These are phyloP conservation scores for Tephrocybe sp. DNA, from an alignment of 768 basidiomycete genomes.

Conservation along the genomic window DNA sequence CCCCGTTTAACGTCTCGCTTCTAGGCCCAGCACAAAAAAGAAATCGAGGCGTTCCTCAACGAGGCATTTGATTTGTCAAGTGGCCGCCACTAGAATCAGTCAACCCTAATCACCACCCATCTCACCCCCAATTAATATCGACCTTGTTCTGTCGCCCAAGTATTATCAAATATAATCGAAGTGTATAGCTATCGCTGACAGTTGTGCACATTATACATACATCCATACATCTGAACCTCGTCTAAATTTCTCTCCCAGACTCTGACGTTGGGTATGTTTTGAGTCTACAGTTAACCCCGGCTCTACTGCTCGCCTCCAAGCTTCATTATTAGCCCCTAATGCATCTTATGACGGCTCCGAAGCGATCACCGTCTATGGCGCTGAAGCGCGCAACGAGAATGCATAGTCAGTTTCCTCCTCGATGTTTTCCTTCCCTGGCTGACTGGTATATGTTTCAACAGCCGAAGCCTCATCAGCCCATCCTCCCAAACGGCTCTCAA, in stretches of 20 bases:
- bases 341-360: constrained; percentile 43
- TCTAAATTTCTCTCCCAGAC: too few relatives aligned
- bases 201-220: too few relatives aligned
- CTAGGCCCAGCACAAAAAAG: constrained; percentile 84
- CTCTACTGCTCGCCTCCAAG: constrained; percentile 33
- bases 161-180: too few relatives aligned
- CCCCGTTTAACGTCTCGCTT: constrained; percentile 6
- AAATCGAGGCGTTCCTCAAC: constrained; percentile 73
- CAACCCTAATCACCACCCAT: too few relatives aligned
- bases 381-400: constrained; percentile 56
- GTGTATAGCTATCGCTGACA: too few relatives aligned
- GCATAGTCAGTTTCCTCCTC: constrained; percentile 43
- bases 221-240: too few relatives aligned
- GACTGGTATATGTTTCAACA: too few relatives aligned
- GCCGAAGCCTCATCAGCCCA: constrained; percentile 32
- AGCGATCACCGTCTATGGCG: constrained; percentile 47
- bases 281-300: constrained; percentile 44
- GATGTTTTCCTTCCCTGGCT: too few relatives aligned
- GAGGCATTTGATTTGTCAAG: constrained; percentile 48
- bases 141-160: too few relatives aligned
- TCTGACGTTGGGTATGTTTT: too few relatives aligned
- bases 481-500: constrained; percentile 37
- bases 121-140: too few relatives aligned
- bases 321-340: constrained; percentile 38
- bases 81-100: constrained; percentile 7